Evolutionary conservation across 1,139 yeast genomes (phyloP), one percentile per base, ranked within the genome.

Genomic region (Hansenula anomala): DNA sequence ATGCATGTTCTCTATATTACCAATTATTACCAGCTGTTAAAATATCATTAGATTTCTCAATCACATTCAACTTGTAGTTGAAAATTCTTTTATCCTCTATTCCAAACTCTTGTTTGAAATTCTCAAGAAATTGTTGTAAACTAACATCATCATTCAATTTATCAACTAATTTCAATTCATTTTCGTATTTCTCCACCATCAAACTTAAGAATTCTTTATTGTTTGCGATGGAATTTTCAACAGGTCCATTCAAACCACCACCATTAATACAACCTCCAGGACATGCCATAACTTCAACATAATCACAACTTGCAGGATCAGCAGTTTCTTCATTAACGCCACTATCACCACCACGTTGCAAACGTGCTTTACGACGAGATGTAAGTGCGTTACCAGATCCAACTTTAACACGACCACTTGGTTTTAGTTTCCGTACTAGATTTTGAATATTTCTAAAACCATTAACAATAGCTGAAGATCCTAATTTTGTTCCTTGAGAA

Each of bases 201-300:
- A 16, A 39, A 18, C 22, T 45, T 35, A 45, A 37, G 12, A 44
- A 37, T 25, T 46, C 49, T 42, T 20, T 20, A 20, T 38, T 49
- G n/a, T n/a, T n/a, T n/a, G n/a, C n/a, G n/a, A n/a, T n/a, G n/a
- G n/a, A n/a, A n/a, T n/a, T n/a, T 42, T 30, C 33, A 6, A 39
- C 4, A 0, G 85, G 78, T 26, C 74, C 66, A 17, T 74, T 80
- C 54, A 89, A 92, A 0, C 99, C 99, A 15, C 98, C 97, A 9
- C 99, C 99, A 55, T 92, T 92, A 42, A 90, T 85, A 56, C 98
- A 92, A 1, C 98, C 99, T 28, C 87, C 88, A 4, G 98, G 98
- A 59, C 98, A 92, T 1, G 98, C 98, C 97, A 89, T 90, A 28
- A 92, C 85, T 54, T 92, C 98, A 6, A 92, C 88, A 53, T 85